A percentile compares a stretch with the other conserved stretches of the same genome.
Evolutionary conservation across 2,329 filamentous ascomycete genomes (phyloP).

Genomic region (Pyrenochaeta sp.): DNA sequence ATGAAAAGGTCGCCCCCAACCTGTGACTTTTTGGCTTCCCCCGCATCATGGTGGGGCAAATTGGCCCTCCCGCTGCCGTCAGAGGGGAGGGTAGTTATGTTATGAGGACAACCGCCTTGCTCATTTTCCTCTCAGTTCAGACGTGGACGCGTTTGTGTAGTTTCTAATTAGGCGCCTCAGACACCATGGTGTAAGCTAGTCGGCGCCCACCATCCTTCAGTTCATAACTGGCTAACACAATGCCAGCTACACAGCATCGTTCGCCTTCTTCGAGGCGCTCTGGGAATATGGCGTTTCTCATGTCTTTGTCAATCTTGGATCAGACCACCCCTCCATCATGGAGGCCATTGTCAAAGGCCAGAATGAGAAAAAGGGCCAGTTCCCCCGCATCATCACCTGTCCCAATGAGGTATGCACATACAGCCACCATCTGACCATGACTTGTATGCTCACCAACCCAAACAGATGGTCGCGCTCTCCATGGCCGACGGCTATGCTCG

Average conservation of each 20-base stretch:
- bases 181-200: background rate
- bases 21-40: slow-evolving; percentile 9
- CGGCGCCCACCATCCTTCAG: background rate
- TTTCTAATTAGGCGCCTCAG: too few relatives aligned
- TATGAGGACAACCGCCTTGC: slow-evolving; percentile 4
- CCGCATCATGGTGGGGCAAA: slow-evolving; percentile 29
- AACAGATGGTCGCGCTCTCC: slow-evolving; percentile 81
- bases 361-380: slow-evolving; percentile 69
- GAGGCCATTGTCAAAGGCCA: slow-evolving; percentile 83
- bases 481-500: slow-evolving; percentile 82
- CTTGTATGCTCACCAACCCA: slow-evolving; percentile 7
- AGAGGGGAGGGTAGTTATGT: slow-evolving; percentile 5
- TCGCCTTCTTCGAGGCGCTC: slow-evolving; percentile 82
- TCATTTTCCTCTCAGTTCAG: background rate
- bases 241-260: slow-evolving; percentile 73
- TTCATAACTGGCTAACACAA: background rate
- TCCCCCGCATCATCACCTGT: slow-evolving; percentile 79
- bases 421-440: background rate
- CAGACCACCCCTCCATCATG: slow-evolving; percentile 78
- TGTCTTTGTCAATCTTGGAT: slow-evolving; percentile 73
- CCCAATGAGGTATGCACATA: slow-evolving; percentile 72
- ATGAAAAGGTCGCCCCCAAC: background rate
- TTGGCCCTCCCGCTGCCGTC: background rate
- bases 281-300: slow-evolving; percentile 65
- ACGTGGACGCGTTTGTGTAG: background rate